Percentiles rank a stretch among this genome's conserved stretches.
phyloP scores from a whole-genome alignment of 2,329 filamentous ascomycete species.

The Sarocladium brachiariae region DNA sequence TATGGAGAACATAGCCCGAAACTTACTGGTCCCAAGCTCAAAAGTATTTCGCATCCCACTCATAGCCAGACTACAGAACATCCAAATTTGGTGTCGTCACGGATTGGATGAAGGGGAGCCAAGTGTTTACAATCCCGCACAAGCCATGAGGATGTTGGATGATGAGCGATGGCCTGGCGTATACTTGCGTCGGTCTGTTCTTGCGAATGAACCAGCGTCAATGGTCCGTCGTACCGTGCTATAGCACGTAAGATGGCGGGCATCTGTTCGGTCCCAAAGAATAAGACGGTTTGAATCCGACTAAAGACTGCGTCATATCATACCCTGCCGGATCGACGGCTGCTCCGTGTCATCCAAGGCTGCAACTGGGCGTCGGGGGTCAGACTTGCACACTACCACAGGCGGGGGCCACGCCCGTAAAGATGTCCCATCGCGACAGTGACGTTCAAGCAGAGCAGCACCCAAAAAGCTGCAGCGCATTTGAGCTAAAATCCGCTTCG shows the following conservation, averaged over 20 bases:
- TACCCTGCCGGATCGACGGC: conserved; percentile 3
- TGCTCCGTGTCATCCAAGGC: not conserved
- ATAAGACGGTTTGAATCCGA: not conserved
- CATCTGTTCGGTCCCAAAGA: not conserved
- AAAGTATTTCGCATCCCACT: not conserved
- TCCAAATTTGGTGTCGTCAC: not conserved
- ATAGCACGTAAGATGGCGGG: not conserved
- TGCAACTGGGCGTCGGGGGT: not conserved
- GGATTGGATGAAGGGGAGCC: not conserved
- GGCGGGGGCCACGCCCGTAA: not conserved
- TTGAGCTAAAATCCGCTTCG: not conserved
- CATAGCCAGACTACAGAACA: not conserved
- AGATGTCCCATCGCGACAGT: not conserved
- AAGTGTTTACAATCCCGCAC: not conserved
- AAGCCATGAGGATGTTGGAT: not conserved
- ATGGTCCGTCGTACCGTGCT: not conserved
- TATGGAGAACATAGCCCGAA: not conserved
- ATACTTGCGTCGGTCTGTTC: not conserved
- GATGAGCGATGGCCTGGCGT: not conserved
- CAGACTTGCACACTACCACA: not conserved
- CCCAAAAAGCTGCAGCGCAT: not conserved
- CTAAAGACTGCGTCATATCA: not conserved
- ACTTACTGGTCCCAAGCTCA: not conserved
- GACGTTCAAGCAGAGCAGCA: not conserved
- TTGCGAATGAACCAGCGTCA: not conserved